Evolutionary conservation across 192 early-diverging fungal species (phyloP), one percentile per base, ranked within the genome.

Genomic region (Radiomyces spectabilis): DNA sequence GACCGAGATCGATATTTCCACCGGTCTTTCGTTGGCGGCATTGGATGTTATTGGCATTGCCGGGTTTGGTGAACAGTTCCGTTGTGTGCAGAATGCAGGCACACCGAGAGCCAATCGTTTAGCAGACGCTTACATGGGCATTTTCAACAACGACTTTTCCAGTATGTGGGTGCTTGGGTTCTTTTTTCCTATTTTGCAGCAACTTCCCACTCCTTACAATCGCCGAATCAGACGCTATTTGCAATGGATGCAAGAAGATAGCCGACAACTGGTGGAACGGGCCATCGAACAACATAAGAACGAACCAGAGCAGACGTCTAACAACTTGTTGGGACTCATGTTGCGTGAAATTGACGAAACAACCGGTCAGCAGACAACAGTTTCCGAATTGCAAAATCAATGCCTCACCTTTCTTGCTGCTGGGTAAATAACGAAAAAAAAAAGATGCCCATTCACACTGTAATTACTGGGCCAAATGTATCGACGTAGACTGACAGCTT

Each of bases 361-460:
- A 2, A 54, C 61, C 0, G 62, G 68, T 3, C 49, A 73, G 37
- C 62, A 51, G 4, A 55, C 81, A 46, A 65, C 57, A 18, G 69
- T 68, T 8, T 18, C 31, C 7, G 74, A 79, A 52, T 57, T 83
- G 27, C 54, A 76, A 50, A 59, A 76, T 41, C 80, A 82, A 41
- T 73, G 76, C 45, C 41, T 82, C 57, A 82, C 75, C 2, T 80
- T 82, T 51, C 53, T 82, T 25, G 75, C 70, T 2, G 80, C 80
- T 10, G 80, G 80, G 66, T 68, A 68, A 57, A 38, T 32, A 22
- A 2, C 13, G n/a, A 32, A 32, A 42, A n/a, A n/a, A n/a, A n/a
- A n/a, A n/a, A n/a, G n/a, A n/a, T 27, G 27, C 12, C 9, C 24
- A 13, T 27, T 48, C 5, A 48, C 46, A 5, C 25, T 27, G 37